Percentiles rank a stretch among this genome's conserved stretches.
Conservation (phyloP, 495 filamentous ascomycete genomes). For the Aspergillus steynii region DNA sequence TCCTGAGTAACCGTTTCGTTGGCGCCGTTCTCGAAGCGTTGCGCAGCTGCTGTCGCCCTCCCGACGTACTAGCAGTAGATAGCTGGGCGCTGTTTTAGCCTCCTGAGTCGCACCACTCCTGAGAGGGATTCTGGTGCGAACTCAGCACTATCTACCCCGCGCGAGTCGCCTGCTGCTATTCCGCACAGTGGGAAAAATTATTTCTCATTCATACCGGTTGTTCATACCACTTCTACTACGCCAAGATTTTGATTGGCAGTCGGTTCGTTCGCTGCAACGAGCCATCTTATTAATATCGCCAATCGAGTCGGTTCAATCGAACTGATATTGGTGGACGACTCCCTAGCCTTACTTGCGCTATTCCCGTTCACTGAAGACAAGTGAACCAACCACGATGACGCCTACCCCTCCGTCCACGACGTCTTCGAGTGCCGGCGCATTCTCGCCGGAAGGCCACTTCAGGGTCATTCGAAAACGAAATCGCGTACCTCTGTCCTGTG, state of each 20-base stretch:
- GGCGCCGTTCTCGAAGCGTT: neutral
- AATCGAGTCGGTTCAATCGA: neutral
- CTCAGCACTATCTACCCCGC: conserved; percentile 4
- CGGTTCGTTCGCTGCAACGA: neutral
- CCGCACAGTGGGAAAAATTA: neutral
- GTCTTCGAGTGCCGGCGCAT: conserved; percentile 68
- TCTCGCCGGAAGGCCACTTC: conserved; percentile 85
- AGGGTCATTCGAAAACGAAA: conserved; percentile 93
- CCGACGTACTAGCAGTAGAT: conserved; percentile 1
- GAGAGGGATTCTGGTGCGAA: conserved; percentile 14
- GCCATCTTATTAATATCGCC: neutral
- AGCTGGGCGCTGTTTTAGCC: neutral
- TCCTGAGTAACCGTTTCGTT: neutral
- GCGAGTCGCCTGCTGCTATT: neutral
- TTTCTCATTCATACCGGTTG: neutral
- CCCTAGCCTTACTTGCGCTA: neutral
- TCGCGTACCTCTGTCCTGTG: conserved; percentile 90
- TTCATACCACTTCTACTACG: neutral
- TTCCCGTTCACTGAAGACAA: neutral
- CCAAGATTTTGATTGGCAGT: neutral
- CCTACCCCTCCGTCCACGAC: conserved; percentile 90
- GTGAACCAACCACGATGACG: conserved; percentile 55
- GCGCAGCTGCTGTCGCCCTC: neutral
- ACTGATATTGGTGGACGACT: neutral
- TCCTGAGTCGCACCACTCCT: conserved; percentile 9